Base-by-base conservation (phyloP, 2,329 filamentous ascomycete genomes). In the Exophiala calicioides region DNA sequence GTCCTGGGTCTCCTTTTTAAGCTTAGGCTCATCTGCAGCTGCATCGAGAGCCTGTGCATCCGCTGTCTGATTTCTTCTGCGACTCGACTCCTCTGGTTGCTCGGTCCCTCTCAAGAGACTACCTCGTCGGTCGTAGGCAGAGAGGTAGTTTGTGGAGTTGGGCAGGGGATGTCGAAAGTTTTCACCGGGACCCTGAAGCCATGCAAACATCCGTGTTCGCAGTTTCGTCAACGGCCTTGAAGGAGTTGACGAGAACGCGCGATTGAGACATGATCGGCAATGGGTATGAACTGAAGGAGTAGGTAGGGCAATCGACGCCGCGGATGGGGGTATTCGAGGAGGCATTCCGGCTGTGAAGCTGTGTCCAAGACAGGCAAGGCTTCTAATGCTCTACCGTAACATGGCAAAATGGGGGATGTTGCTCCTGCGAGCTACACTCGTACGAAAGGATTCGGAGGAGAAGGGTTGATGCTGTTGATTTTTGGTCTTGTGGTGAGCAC, bases 181-280 rank as follows among this genome's bases (percentile, higher is more conserved):
- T 54, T 62, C 64, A 7, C 78, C 78, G 20, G 76, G 74, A 1
- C 76, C 76, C 50, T 77, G 74, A 27, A 84, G 69, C 81, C 81
- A 84, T 52, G 68, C 65, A 57, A 76, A 80, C 71, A 83, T 81
- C 38, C 74, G 66, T 47, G 71, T 68, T 50, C 79, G 75, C 31
- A 77, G 70, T 55, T 69, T 69, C 32, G 78, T 81, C 46, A 70
- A 56, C 16, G 44, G 39, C 2, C 23, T 27, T 19, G 58, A 42
- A 16, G 57, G 58, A 39, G 57, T 59, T 15, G 56, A 58, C 40
- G 53, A 56, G 30, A 60, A 60, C 13, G 44, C 32, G 21, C 58
- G 54, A 19, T 43, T 39, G 15, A 57, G 51, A 35, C 58, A 60
- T 54, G 54, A 53, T 53, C 52, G 47, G 40, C 58, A 60, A 38